A percentile compares a stretch with the other conserved stretches of the same genome.
phyloP scores from a whole-genome alignment of 1,139 yeast species.

The Geotrichum citri-aurantii region DNA sequence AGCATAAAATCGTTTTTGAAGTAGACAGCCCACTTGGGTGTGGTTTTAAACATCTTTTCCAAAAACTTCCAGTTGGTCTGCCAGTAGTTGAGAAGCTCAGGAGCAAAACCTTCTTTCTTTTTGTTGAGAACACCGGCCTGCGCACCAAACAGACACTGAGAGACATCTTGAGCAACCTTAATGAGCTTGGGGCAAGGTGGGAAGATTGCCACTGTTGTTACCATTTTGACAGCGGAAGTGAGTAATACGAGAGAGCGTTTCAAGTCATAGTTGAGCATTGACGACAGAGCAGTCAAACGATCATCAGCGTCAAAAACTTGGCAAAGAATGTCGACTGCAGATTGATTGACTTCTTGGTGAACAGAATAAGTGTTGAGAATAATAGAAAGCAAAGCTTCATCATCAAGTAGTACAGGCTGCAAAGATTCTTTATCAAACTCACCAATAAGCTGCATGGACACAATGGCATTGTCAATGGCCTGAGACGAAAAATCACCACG shows the following conservation, averaged over 20 bases:
- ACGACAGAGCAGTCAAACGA: constrained; percentile 59
- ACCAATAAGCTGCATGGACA: constrained; percentile 28
- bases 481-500: constrained; percentile 20
- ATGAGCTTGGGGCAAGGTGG: constrained; percentile 77
- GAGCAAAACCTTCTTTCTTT: constrained; percentile 25
- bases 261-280: constrained; percentile 44
- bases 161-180: constrained; percentile 67
- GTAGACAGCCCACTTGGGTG: constrained; percentile 64
- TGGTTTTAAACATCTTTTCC: constrained; percentile 59
- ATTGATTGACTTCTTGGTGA: constrained; percentile 39
- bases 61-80: constrained; percentile 62
- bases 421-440: constrained; percentile 46
- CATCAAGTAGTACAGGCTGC: constrained; percentile 38
- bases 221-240: constrained; percentile 42
- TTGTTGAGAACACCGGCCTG: constrained; percentile 48
- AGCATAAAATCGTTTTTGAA: constrained; percentile 55
- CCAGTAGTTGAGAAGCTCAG: constrained; percentile 51
- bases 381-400: constrained; percentile 24
- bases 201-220: constrained; percentile 46
- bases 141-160: constrained; percentile 60
- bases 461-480: constrained; percentile 16
- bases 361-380: constrained; percentile 27
- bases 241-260: constrained; percentile 46
- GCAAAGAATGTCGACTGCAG: constrained; percentile 65
- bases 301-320: constrained; percentile 74